A percentile compares a stretch with the other conserved stretches of the same genome.
phyloP scores from a whole-genome alignment of 345 rosid genomes.

The Populus deltoides region DNA sequence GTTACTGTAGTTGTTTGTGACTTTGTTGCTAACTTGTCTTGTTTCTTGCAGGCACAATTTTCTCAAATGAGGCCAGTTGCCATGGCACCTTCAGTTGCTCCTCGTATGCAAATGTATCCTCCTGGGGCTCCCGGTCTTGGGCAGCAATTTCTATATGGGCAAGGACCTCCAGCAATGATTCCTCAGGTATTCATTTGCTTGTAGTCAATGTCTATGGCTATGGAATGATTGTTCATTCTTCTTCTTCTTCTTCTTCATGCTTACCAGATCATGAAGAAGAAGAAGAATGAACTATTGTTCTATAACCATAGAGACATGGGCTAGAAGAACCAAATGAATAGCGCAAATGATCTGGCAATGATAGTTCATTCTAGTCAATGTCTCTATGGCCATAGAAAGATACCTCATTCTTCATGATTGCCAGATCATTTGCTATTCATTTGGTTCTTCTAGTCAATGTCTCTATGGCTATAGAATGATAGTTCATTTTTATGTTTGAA shows the following conservation, averaged over 20 bases:
- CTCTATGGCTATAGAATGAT: background rate
- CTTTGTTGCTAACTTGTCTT: background rate
- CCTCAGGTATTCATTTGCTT: slow-evolving; percentile 18
- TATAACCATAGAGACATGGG: background rate
- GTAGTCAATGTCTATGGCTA: too few species aligned
- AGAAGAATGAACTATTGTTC: background rate
- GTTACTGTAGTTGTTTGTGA: background rate
- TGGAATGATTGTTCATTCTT: too few species aligned
- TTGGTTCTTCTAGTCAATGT: background rate
- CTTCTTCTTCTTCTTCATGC: too few species aligned
- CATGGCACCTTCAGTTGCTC: slow-evolving; percentile 17
- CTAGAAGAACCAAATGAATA: background rate
- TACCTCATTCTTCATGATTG: background rate
- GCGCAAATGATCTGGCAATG: background rate
- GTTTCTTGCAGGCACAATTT: slow-evolving; percentile 24
- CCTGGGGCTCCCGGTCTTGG: slow-evolving; percentile 29
- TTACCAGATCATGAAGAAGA: too few species aligned
- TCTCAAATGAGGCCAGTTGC: slow-evolving; percentile 26
- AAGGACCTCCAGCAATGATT: slow-evolving; percentile 24
- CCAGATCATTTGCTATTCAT: background rate
- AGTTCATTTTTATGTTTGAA: background rate
- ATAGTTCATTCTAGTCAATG: background rate
- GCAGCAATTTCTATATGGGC: slow-evolving; percentile 26
- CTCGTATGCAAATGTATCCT: slow-evolving; percentile 25
- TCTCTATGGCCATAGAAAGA: too few species aligned